These are phyloP conservation scores for Thuidium tamariscinum DNA, from an alignment of 225 moss, liverwort and hornwort genomes.

Conservation along the genomic window DNA sequence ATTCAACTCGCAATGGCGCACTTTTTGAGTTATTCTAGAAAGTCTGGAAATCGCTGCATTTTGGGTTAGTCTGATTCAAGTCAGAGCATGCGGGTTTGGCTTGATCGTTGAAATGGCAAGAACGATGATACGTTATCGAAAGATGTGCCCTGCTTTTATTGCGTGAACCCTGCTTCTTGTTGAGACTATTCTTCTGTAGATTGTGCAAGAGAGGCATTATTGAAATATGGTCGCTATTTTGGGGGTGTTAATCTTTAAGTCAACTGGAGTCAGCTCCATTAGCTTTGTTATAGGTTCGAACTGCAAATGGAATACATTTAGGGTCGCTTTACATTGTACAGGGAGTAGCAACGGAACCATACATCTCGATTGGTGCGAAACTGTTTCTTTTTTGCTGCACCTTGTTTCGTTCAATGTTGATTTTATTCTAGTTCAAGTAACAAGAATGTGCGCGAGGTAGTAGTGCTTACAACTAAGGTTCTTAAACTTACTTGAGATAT, in stretches of 20 bases:
- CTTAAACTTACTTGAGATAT: not conserved
- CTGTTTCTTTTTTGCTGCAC: not conserved
- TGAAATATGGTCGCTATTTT: not conserved
- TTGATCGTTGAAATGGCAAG: not conserved
- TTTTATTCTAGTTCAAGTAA: not conserved
- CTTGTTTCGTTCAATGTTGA: not conserved
- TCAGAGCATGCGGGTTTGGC: not conserved
- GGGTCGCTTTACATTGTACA: not conserved
- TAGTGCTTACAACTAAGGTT: not conserved
- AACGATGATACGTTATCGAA: not conserved
- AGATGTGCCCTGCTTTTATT: not conserved
- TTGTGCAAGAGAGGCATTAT: not conserved
- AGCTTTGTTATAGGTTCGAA: not conserved
- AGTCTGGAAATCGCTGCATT: not conserved
- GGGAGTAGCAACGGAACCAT: not conserved
- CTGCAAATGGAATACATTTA: not conserved
- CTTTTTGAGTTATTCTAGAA: not conserved
- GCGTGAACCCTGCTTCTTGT: not conserved
- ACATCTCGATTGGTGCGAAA: not conserved
- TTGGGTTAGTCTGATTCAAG: not conserved
- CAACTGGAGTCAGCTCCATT: not conserved
- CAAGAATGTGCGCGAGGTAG: not conserved
- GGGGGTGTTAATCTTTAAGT: not conserved
- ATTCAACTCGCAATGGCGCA: not conserved
- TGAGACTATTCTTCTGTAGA: not conserved